Evolutionary conservation across 2,329 filamentous ascomycete genomes (phyloP), one percentile per base, ranked within the genome.

Genomic region (Periconia digitata): DNA sequence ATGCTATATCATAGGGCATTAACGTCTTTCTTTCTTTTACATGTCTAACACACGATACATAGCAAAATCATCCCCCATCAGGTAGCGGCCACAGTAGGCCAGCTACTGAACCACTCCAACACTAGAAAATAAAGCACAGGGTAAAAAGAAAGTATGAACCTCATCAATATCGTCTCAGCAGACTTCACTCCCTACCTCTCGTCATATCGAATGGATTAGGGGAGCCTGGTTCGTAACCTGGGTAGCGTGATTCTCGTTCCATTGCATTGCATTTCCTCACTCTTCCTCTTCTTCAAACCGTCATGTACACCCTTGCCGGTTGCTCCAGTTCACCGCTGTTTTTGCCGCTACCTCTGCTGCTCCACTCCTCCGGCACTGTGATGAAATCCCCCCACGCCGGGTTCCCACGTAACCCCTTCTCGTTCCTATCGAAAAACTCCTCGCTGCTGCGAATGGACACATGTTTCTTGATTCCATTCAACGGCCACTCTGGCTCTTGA

Each of bases 351-450:
- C 52, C 59, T 40, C 62, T 56, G n/a, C 50, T 58, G 17, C 58
- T 61, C 48, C 69, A 38, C n/a, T 55, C 58, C 40, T 56, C 64
- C 4, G 67, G 66, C 32, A 69, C 66, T 6, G 67, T 70, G 22
- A 70, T 67, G 22, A 70, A 70, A 6, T 64, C 62, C 21, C 57
- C 56, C 67, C 67, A 70, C 13, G 42, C 49, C 6, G 56, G 58
- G 7, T 48, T 54, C 18, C 54, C 55, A 24, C 49, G 50, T 18
- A 42, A 48, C n/a, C 47, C 52, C 42, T 24, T 44, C 15, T 57
- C 49, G 18, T 46, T 43, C 38, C 27, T 15, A 17, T 54, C 51
- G 10, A 39, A 21, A 22, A 27, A 27, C 24, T 10, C 8, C 27
- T 32, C 27, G n/a, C 10, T 32, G 27, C n/a, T 32, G 27, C n/a